These are phyloP conservation scores for Urtica urens DNA, from an alignment of 306 rosid genomes.

Conservation along the genomic window DNA sequence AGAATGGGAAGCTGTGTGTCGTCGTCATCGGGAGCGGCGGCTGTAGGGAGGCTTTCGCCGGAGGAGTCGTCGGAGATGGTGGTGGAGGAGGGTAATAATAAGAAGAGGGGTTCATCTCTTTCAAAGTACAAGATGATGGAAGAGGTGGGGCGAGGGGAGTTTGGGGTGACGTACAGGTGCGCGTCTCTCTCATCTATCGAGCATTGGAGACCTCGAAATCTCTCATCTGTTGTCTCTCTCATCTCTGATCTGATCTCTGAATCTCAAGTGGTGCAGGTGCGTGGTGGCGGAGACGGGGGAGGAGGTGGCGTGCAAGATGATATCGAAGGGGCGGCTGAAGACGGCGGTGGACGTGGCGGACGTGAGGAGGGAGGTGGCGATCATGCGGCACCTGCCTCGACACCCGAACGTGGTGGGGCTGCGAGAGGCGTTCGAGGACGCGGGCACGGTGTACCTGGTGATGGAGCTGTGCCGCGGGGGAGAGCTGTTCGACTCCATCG, in stretches of 20 bases:
- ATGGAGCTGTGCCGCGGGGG: conserved; percentile 95
- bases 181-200: too few relatives aligned
- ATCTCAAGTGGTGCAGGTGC: too few relatives aligned
- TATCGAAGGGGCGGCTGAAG: conserved; percentile 58
- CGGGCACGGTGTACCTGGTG: conserved; percentile 69
- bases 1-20: conserved; percentile 92
- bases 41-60: background rate
- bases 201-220: too few relatives aligned
- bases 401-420: conserved; percentile 74
- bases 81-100: background rate
- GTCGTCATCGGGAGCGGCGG: conserved; percentile 23
- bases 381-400: conserved; percentile 64
- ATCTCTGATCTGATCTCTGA: too few relatives aligned
- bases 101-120: background rate
- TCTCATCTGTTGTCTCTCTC: too few relatives aligned
- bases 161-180: conserved; percentile 60
- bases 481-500: conserved; percentile 81
- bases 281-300: conserved; percentile 28
- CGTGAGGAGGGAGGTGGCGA: conserved; percentile 76
- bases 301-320: conserved; percentile 59
- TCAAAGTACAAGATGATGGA: conserved; percentile 43
- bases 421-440: conserved; percentile 76
- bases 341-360: conserved; percentile 76
- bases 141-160: conserved; percentile 81
- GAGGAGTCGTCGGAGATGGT: conserved; percentile 4